Evolutionary conservation across 1,139 yeast species (phyloP).

Genomic region (Yamadazyma kanchanaburiensis): DNA sequence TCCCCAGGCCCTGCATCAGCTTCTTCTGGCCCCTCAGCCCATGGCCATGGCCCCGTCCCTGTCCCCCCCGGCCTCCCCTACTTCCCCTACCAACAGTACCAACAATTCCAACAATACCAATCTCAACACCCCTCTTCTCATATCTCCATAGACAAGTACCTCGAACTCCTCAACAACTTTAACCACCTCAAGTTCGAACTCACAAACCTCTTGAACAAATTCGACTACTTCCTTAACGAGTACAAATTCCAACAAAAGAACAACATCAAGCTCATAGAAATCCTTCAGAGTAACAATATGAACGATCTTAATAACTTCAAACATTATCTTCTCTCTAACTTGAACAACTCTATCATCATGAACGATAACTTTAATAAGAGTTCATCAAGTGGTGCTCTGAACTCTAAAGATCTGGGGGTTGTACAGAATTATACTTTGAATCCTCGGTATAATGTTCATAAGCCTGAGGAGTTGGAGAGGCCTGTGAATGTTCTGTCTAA

Average conservation of each 20-base stretch:
- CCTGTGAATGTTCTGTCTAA: slow-evolving; percentile 7
- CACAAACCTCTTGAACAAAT: slow-evolving; percentile 13
- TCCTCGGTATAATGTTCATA: slow-evolving; percentile 7
- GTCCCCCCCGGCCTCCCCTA: slow-evolving; percentile 2
- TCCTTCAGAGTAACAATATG: slow-evolving; percentile 10
- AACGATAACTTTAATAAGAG: slow-evolving; percentile 10
- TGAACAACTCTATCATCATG: slow-evolving; percentile 10
- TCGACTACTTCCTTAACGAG: slow-evolving; percentile 14
- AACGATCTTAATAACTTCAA: slow-evolving; percentile 13
- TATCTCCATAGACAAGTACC: slow-evolving; percentile 11
- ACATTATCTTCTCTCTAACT: slow-evolving; percentile 10
- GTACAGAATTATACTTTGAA: slow-evolving; percentile 9
- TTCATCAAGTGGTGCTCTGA: background rate
- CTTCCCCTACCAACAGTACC: slow-evolving; percentile 5
- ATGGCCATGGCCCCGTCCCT: slow-evolving; percentile 5
- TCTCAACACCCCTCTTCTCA: slow-evolving; percentile 2
- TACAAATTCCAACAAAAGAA: slow-evolving; percentile 15
- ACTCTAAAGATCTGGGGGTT: slow-evolving; percentile 1
- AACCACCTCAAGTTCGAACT: slow-evolving; percentile 14
- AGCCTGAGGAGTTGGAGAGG: slow-evolving; percentile 3
- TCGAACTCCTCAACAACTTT: slow-evolving; percentile 12
- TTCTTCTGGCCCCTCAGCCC: slow-evolving; percentile 2
- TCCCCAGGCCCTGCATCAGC: background rate
- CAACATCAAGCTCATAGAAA: slow-evolving; percentile 12
- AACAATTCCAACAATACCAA: slow-evolving; percentile 5